A percentile compares a stretch with the other conserved stretches of the same genome.
These are phyloP conservation scores for Trichophyton equinum DNA, from an alignment of 2,329 filamentous ascomycete species.

Conservation along the genomic window DNA sequence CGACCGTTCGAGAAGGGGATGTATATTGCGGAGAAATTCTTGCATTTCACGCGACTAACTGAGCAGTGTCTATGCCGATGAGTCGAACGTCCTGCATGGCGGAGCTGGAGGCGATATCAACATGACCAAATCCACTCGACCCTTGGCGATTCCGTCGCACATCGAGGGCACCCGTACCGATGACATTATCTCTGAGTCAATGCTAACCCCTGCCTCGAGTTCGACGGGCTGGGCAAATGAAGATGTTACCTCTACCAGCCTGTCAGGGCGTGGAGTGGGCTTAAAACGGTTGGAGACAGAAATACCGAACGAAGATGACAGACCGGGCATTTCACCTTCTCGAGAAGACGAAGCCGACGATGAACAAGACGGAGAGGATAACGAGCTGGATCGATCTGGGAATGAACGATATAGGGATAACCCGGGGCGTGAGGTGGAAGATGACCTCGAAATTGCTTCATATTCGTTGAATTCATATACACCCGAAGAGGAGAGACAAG, in stretches of 20 bases:
- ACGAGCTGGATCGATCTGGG: background rate
- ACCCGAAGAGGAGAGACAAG: slow-evolving; percentile 56
- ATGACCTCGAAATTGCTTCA: background rate
- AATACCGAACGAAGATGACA: slow-evolving; percentile 16
- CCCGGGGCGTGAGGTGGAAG: slow-evolving; percentile 5
- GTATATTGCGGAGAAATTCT: background rate
- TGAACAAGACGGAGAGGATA: background rate
- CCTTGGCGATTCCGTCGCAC: background rate
- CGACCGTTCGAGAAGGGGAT: background rate
- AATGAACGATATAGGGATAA: slow-evolving; percentile 7
- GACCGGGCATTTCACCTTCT: slow-evolving; percentile 13
- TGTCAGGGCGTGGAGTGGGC: slow-evolving; percentile 10
- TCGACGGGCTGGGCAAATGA: slow-evolving; percentile 17
- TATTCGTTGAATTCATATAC: slow-evolving; percentile 27
- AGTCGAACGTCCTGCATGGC: background rate
- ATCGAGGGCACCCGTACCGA: background rate
- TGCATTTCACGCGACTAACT: background rate
- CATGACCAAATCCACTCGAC: background rate
- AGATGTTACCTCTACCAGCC: slow-evolving; percentile 4
- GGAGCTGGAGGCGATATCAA: slow-evolving; percentile 3
- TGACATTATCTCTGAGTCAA: slow-evolving; percentile 11
- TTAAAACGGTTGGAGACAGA: slow-evolving; percentile 26
- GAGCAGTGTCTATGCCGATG: background rate
- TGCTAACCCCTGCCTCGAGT: slow-evolving; percentile 27
- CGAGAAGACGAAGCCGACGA: slow-evolving; percentile 18